These are phyloP conservation scores for Kingdonia uniflora DNA, from an alignment of 164 flowering plant genomes.

Conservation along the genomic window DNA sequence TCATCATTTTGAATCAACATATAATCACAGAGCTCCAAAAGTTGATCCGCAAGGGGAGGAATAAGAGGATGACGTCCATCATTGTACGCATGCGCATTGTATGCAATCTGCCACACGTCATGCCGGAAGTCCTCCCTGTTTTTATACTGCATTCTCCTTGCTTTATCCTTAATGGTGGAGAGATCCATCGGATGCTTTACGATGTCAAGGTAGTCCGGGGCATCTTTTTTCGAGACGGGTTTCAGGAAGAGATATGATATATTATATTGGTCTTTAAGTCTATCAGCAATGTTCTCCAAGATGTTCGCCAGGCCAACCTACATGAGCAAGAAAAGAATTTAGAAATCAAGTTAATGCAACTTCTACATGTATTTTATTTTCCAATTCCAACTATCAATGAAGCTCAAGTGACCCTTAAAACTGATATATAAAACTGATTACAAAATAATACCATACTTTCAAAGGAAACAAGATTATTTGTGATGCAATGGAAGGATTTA, in stretches of 20 bases:
- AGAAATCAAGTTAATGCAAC: neutral
- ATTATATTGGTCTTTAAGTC: slow-evolving; percentile 34
- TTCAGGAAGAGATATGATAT: slow-evolving; percentile 71
- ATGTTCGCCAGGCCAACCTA: slow-evolving; percentile 89
- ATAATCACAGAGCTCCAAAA: slow-evolving; percentile 73
- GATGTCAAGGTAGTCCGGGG: slow-evolving; percentile 75
- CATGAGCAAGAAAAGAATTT: neutral
- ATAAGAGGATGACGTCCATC: slow-evolving; percentile 73
- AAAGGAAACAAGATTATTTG: no score
- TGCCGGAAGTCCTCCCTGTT: slow-evolving; percentile 66
- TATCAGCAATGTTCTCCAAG: slow-evolving; percentile 62
- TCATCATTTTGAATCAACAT: slow-evolving; percentile 33
- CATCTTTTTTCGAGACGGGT: slow-evolving; percentile 86
- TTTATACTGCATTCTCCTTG: slow-evolving; percentile 69
- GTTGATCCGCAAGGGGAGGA: slow-evolving; percentile 96
- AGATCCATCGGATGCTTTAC: slow-evolving; percentile 79
- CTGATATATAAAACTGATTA: no score
- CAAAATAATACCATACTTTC: no score
- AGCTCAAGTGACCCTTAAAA: no score
- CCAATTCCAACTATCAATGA: no score
- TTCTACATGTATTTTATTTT: no score
- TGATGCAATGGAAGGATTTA: no score
- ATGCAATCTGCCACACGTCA: slow-evolving; percentile 79
- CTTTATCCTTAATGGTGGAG: slow-evolving; percentile 77
- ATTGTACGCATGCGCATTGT: slow-evolving; percentile 76